phyloP scores from a whole-genome alignment of 768 basidiomycete species.

The Collybiopsis confluens region DNA sequence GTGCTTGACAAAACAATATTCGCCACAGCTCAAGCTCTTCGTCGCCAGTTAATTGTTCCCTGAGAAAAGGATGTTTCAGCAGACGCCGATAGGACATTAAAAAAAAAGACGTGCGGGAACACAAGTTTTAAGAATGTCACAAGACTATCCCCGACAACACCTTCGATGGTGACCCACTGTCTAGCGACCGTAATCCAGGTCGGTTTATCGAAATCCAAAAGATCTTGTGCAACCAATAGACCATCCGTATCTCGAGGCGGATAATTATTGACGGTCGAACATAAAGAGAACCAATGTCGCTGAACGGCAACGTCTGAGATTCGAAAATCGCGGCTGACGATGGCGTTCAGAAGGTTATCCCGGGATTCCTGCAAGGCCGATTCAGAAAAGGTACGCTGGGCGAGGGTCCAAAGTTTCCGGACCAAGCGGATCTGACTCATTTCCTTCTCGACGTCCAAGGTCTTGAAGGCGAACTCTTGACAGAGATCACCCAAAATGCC shows the following conservation, averaged over 20 bases:
- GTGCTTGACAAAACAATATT: slow-evolving; percentile 29
- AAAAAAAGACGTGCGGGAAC: slow-evolving; percentile 12
- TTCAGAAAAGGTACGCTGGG: slow-evolving; percentile 42
- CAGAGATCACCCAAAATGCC: not conserved
- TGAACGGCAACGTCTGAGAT: slow-evolving; percentile 35
- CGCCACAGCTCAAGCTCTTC: slow-evolving; percentile 9
- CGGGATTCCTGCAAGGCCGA: slow-evolving; percentile 39
- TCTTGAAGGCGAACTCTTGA: slow-evolving; percentile 24
- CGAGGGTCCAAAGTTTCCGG: slow-evolving; percentile 45
- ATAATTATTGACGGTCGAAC: slow-evolving; percentile 37
- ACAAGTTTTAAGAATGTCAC: not conserved
- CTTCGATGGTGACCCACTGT: not conserved
- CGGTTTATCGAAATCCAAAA: slow-evolving; percentile 22
- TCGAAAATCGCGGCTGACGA: slow-evolving; percentile 41
- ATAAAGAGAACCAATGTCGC: slow-evolving; percentile 44
- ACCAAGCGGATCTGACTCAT: slow-evolving; percentile 33
- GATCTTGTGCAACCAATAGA: slow-evolving; percentile 27
- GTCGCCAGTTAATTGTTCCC: not conserved
- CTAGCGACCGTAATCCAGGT: slow-evolving; percentile 7
- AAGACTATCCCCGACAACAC: not conserved
- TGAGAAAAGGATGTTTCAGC: slow-evolving; percentile 43
- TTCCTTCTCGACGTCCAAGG: slow-evolving; percentile 24
- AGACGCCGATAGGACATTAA: slow-evolving; percentile 33
- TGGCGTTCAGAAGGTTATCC: slow-evolving; percentile 38
- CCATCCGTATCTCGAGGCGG: slow-evolving; percentile 22